phyloP scores from a whole-genome alignment of 257 asterid genomes.

The Coffea eugenioides region DNA sequence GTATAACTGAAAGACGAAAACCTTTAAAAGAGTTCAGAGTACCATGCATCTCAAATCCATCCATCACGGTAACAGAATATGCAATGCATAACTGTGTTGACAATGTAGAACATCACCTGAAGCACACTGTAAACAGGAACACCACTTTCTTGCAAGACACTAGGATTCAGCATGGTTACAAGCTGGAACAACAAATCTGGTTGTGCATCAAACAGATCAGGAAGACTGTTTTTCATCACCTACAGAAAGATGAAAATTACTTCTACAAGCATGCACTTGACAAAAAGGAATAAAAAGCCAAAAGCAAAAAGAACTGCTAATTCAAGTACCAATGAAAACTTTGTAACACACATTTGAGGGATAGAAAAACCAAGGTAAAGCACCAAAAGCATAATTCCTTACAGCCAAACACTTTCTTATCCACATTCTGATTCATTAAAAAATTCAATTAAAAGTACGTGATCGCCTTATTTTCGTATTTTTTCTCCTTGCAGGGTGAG shows the following conservation, averaged over 20 bases:
- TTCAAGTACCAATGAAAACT: not conserved
- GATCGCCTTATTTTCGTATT: not conserved
- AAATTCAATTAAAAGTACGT: not conserved
- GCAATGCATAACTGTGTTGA: not conserved
- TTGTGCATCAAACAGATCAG: conserved; percentile 95
- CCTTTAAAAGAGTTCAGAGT: not conserved
- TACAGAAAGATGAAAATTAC: conserved; percentile 29
- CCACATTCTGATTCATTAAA: no score
- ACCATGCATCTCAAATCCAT: not conserved
- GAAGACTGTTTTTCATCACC: conserved; percentile 88
- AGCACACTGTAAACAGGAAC: conserved; percentile 92
- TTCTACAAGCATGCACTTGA: not conserved
- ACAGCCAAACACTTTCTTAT: not conserved
- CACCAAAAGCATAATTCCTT: not conserved
- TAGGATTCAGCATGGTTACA: conserved; percentile 91
- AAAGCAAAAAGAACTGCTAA: not conserved
- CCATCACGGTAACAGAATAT: not conserved
- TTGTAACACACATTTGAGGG: not conserved
- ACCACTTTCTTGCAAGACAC: conserved; percentile 77
- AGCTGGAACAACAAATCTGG: conserved; percentile 96
- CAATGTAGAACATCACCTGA: conserved; percentile 48
- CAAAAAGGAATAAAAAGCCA: not conserved
- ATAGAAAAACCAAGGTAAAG: not conserved
- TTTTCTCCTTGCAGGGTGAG: no score
- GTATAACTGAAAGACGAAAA: not conserved